phyloP scores from a whole-genome alignment of 1,284 basidiomycete species.

The Phylloporus sp. region DNA sequence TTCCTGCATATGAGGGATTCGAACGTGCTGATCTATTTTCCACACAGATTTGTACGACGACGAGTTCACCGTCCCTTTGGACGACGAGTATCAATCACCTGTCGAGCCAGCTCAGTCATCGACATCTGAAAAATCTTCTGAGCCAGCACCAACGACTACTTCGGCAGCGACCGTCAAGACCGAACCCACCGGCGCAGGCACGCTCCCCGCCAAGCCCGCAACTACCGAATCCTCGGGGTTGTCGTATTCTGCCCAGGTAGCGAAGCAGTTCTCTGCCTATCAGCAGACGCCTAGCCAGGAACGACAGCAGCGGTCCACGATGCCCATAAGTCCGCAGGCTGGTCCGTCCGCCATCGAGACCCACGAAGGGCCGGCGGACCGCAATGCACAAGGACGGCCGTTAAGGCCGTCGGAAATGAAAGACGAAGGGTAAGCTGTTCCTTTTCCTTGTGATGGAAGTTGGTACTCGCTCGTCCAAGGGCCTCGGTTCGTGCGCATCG shows the following conservation, averaged over 20 bases:
- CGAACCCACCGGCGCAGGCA: conserved; percentile 24
- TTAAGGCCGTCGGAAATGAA: conserved; percentile 86
- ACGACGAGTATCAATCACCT: conserved; percentile 38
- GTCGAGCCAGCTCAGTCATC: conserved; percentile 20
- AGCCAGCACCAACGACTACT: conserved; percentile 14
- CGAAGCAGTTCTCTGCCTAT: conserved; percentile 69
- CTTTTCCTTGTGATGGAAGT: conserved; percentile 24
- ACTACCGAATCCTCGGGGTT: conserved; percentile 22
- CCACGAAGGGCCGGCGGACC: conserved; percentile 37
- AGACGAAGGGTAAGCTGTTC: conserved; percentile 85
- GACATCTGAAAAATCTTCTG: conserved; percentile 13
- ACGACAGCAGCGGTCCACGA: conserved; percentile 50
- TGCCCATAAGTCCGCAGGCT: conserved; percentile 19
- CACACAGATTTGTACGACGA: conserved; percentile 47
- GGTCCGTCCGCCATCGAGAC: conserved; percentile 39
- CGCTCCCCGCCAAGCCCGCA: conserved; percentile 40
- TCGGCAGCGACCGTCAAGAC: conserved; percentile 14
- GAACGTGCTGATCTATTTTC: conserved; percentile 10
- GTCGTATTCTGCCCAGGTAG: conserved; percentile 74
- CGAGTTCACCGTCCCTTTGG: conserved; percentile 41
- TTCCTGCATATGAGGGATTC: background rate
- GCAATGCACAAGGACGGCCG: conserved; percentile 36
- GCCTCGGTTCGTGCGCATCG: conserved; percentile 10
- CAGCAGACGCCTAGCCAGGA: conserved; percentile 72
- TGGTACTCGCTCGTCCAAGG: conserved; percentile 22